A percentile compares a stretch with the other conserved stretches of the same genome.
Evolutionary conservation across 768 basidiomycete genomes (phyloP).

Genomic region (Tubosaeta brunneosetosa): DNA sequence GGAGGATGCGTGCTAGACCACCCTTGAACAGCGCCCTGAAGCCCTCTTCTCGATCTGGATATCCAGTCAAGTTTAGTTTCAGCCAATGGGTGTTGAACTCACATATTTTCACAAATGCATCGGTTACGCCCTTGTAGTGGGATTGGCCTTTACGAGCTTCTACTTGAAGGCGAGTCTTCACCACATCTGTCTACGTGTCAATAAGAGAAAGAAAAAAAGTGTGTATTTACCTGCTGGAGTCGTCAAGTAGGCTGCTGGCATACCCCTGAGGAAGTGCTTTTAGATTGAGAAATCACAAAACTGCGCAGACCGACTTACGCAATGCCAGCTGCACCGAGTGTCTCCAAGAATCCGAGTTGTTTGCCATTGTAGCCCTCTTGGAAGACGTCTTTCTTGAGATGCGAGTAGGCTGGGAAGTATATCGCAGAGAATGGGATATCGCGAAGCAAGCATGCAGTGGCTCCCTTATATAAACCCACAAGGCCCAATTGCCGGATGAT

Average conservation of each 20-base stretch:
- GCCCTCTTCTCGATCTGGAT: constrained; percentile 79
- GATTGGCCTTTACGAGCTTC: constrained; percentile 91
- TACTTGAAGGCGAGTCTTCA: constrained; percentile 94
- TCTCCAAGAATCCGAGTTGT: constrained; percentile 85
- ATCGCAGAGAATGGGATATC: constrained; percentile 98
- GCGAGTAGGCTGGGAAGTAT: constrained; percentile 84
- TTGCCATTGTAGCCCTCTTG: constrained; percentile 95
- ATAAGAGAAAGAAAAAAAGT: constrained; percentile 7
- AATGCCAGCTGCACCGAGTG: constrained; percentile 73
- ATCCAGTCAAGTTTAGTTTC: constrained; percentile 6
- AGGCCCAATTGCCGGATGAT: constrained; percentile 92
- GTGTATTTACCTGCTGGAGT: constrained; percentile 72
- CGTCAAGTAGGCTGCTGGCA: constrained; percentile 94
- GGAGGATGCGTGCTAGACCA: constrained; percentile 79
- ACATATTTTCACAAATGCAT: constrained; percentile 92
- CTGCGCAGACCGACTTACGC: constrained; percentile 50
- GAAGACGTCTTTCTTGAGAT: constrained; percentile 91
- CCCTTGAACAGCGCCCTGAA: constrained; percentile 90
- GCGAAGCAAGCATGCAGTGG: constrained; percentile 87
- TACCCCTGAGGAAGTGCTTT: constrained; percentile 59
- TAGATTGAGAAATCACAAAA: constrained; percentile 23
- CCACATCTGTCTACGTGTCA: constrained; percentile 63
- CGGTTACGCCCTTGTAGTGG: constrained; percentile 81
- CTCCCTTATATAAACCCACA: constrained; percentile 88
- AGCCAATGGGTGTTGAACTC: constrained; percentile 30